Conservation (phyloP, 805 yeast species). For the Wickerhamiella vanderwaltii region DNA sequence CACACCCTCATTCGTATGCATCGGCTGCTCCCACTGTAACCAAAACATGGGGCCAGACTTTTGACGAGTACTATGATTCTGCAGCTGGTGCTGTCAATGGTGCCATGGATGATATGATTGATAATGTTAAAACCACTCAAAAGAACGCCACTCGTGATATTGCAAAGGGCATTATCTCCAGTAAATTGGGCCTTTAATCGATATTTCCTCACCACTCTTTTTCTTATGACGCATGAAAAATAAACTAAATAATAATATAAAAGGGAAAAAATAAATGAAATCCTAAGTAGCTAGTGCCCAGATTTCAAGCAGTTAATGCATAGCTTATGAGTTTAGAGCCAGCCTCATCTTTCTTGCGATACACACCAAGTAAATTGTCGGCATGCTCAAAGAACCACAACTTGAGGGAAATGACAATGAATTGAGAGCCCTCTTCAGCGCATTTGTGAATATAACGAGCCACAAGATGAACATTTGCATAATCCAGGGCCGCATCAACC, state of each 20-base stretch:
- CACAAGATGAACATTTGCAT: conserved; percentile 70
- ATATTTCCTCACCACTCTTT: neutral
- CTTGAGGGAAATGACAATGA: conserved; percentile 85
- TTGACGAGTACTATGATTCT: conserved; percentile 21
- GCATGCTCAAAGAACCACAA: conserved; percentile 77
- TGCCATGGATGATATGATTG: conserved; percentile 35
- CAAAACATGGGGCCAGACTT: conserved; percentile 23
- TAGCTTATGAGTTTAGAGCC: conserved; percentile 15
- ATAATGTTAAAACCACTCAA: conserved; percentile 14
- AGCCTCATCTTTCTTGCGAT: conserved; percentile 44
- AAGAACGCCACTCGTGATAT: conserved; percentile 18
- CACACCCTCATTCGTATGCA: conserved; percentile 6
- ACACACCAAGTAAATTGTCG: conserved; percentile 86
- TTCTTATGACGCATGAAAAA: neutral
- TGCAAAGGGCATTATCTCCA: conserved; percentile 17
- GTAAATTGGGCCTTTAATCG: conserved; percentile 19
- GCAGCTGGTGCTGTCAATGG: conserved; percentile 38
- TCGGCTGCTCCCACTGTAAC: conserved; percentile 5
- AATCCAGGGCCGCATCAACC: conserved; percentile 95
- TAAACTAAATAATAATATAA: too few species aligned
- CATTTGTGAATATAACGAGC: conserved; percentile 74
- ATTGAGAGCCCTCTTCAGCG: conserved; percentile 63
- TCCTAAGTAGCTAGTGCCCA: neutral
- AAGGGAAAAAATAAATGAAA: conserved; percentile 13
- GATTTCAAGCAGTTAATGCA: neutral